These are phyloP conservation scores for Deuterostichococcus epilithicus DNA, from an alignment of 139 green algal species.

Conservation along the genomic window DNA sequence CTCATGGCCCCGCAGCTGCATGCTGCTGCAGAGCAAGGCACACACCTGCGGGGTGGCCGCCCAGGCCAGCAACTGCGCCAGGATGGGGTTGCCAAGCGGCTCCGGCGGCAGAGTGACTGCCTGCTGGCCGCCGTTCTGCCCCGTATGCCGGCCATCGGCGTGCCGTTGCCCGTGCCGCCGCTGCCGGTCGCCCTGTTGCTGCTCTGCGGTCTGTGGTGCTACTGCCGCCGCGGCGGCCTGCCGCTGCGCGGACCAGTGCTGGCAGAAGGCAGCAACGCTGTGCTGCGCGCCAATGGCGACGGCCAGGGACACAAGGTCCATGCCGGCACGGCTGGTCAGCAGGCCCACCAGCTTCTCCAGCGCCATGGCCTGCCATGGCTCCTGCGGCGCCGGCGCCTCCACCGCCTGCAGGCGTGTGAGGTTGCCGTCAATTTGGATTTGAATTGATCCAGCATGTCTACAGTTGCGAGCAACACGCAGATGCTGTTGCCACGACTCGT, in stretches of 20 bases:
- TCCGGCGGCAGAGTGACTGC: no score
- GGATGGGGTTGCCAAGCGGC: background rate
- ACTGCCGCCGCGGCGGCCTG: background rate
- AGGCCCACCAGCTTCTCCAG: conserved; percentile 33
- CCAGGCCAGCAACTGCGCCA: conserved; percentile 8
- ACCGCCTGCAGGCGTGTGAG: background rate
- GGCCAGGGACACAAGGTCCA: conserved; percentile 37
- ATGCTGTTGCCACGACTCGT: no score
- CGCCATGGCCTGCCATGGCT: background rate
- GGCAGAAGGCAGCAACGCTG: background rate
- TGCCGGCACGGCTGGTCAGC: conserved; percentile 31
- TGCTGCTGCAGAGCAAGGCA: background rate
- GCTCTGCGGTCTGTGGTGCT: no score
- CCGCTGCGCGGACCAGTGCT: background rate
- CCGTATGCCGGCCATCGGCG: no score
- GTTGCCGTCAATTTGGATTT: background rate
- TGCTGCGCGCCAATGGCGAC: conserved; percentile 32
- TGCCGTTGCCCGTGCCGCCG: no score
- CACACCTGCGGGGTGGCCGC: conserved; percentile 3
- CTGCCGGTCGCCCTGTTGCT: no score
- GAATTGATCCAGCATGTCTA: no score
- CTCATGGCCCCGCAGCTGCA: background rate
- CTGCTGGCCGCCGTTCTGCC: background rate
- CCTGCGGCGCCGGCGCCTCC: background rate
- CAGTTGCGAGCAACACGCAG: no score